These are phyloP conservation scores for Coemansia sp. DNA, from an alignment of 192 early-diverging fungal species.

Conservation along the genomic window DNA sequence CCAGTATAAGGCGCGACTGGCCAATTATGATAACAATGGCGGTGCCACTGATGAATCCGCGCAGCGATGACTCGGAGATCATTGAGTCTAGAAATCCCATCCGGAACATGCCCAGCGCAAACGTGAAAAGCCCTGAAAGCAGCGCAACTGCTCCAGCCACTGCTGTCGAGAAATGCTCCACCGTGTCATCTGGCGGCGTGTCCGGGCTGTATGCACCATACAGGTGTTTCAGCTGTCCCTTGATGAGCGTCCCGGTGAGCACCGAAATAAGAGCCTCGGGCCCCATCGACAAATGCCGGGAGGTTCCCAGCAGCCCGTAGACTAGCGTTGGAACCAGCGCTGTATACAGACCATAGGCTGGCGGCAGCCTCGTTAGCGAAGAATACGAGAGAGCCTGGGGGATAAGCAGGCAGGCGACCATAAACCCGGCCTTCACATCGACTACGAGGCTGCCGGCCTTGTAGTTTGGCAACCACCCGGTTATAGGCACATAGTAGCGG, in stretches of 20 bases:
- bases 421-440: constrained; percentile 86
- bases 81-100: constrained; percentile 98
- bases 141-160: constrained; percentile 73
- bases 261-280: constrained; percentile 93
- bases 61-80: constrained; percentile 86
- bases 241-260: constrained; percentile 67
- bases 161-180: constrained; percentile 48
- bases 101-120: constrained; percentile 90
- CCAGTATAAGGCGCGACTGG: constrained; percentile 77
- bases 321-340: constrained; percentile 78
- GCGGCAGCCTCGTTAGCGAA: constrained; percentile 78
- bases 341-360: constrained; percentile 90
- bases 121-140: constrained; percentile 92
- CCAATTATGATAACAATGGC: constrained; percentile 91
- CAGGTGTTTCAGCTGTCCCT: constrained; percentile 60
- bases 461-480: constrained; percentile 91
- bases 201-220: constrained; percentile 49
- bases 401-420: constrained; percentile 72
- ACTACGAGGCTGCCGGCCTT: constrained; percentile 57
- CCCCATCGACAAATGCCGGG: constrained; percentile 90
- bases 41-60: constrained; percentile 95
- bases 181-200: constrained; percentile 47
- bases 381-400: constrained; percentile 87
- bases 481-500: constrained; percentile 91
- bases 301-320: constrained; percentile 92